Percentiles rank a stretch among this genome's conserved stretches.
Conservation (phyloP, 2,329 filamentous ascomycete species). For the Phialophora expanda region DNA sequence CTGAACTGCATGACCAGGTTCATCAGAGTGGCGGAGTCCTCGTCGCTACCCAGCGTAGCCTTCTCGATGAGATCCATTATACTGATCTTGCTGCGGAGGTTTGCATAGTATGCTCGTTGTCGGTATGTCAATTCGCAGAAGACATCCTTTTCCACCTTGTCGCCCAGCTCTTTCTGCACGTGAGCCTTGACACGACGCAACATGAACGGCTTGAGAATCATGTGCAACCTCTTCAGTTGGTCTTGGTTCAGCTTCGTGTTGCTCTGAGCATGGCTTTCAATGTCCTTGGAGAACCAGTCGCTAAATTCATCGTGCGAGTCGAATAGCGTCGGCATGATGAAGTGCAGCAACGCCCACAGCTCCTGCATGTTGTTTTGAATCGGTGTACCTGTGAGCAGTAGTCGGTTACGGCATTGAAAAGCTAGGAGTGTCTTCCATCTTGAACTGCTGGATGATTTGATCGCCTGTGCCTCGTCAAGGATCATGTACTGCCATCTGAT, state of each 20-base stretch:
- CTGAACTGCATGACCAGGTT: conserved; percentile 99
- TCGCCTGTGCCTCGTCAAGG: conserved; percentile 95
- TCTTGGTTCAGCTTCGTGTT: conserved; percentile 99
- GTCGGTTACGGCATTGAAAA: conserved; percentile 93
- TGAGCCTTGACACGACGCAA: conserved; percentile 99
- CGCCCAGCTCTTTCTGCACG: conserved; percentile 96
- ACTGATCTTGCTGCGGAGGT: conserved; percentile 94
- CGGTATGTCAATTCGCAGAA: conserved; percentile 97
- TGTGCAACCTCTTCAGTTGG: conserved; percentile 93
- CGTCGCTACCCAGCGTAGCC: conserved; percentile 89
- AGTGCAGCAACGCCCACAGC: conserved; percentile 94
- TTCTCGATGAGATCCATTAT: conserved; percentile 99
- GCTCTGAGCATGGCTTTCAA: conserved; percentile 96
- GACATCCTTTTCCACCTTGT: conserved; percentile 96
- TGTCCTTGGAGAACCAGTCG: conserved; percentile 64
- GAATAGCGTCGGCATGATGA: conserved; percentile 99
- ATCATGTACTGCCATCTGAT: conserved; percentile 99
- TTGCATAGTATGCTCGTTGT: conserved; percentile 90
- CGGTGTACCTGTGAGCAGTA: conserved; percentile 92
- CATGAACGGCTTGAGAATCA: conserved; percentile 99
- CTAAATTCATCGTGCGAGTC: conserved; percentile 63
- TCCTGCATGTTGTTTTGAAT: conserved; percentile 99
- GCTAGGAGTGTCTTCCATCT: conserved; percentile 94
- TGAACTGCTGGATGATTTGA: conserved; percentile 96
- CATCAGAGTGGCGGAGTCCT: conserved; percentile 95